Conservation (phyloP, 192 early-diverging fungal genomes). For the Paraglomus brasilianum region DNA sequence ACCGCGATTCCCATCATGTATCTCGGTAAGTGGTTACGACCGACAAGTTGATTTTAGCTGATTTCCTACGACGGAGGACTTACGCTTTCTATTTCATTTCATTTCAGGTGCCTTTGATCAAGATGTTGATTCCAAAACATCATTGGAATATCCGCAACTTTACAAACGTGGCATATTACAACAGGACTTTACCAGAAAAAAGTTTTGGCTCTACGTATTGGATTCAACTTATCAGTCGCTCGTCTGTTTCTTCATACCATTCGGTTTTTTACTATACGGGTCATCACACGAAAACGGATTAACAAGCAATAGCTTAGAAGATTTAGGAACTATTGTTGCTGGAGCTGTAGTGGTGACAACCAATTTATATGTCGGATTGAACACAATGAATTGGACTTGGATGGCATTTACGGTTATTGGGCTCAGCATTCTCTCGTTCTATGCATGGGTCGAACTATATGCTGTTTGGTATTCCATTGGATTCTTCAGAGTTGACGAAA, state of each 20-base stretch:
- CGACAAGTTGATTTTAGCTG: constrained; percentile 9
- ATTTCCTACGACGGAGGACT: neutral
- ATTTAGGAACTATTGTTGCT: constrained; percentile 71
- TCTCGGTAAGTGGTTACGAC: constrained; percentile 37
- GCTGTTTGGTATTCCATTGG: constrained; percentile 42
- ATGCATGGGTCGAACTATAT: constrained; percentile 43
- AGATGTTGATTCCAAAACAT: constrained; percentile 68
- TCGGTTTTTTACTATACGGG: constrained; percentile 49
- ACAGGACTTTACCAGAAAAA: constrained; percentile 67
- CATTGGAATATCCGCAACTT: constrained; percentile 72
- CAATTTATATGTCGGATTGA: constrained; percentile 78
- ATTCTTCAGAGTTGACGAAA: constrained; percentile 53
- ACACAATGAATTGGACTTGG: constrained; percentile 75
- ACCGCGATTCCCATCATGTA: constrained; percentile 81
- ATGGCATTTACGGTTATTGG: constrained; percentile 55
- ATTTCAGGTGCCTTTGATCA: constrained; percentile 76
- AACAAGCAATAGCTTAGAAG: constrained; percentile 57
- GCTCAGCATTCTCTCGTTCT: constrained; percentile 41
- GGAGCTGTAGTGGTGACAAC: constrained; percentile 70
- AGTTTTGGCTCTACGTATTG: constrained; percentile 73
- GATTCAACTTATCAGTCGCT: constrained; percentile 75
- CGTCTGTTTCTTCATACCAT: constrained; percentile 67
- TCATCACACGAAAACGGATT: constrained; percentile 46
- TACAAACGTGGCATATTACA: constrained; percentile 74
- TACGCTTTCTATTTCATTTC: neutral